Percentiles rank a stretch among this genome's conserved stretches.
Conservation (phyloP, 345 rosid species). For the Moricandia moricandioides region DNA sequence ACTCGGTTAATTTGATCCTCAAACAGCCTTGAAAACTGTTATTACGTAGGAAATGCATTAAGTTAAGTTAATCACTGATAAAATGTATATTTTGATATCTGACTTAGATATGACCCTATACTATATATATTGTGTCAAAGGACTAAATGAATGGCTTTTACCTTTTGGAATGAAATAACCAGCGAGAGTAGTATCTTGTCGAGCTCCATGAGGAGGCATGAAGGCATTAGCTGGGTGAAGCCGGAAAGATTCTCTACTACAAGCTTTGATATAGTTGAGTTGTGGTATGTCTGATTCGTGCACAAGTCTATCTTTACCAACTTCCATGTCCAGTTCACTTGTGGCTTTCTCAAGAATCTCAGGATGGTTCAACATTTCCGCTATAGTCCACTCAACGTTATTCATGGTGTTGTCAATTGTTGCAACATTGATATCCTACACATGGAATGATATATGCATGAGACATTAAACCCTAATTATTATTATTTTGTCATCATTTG, state of each 20-base stretch:
- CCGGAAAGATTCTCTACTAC: slow-evolving; percentile 46
- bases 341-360: slow-evolving; percentile 30
- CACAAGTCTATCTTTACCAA: slow-evolving; percentile 46
- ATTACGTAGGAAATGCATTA: too few species aligned
- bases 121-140: too few species aligned
- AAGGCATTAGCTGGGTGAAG: slow-evolving; percentile 40
- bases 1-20: too few species aligned
- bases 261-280: slow-evolving; percentile 47
- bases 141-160: too few species aligned
- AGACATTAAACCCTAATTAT: not conserved
- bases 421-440: slow-evolving; percentile 9
- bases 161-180: slow-evolving; percentile 36
- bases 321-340: slow-evolving; percentile 44
- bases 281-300: slow-evolving; percentile 48
- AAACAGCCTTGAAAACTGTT: too few species aligned
- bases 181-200: slow-evolving; percentile 31
- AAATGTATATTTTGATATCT: too few species aligned
- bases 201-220: slow-evolving; percentile 40
- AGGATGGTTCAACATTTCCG: slow-evolving; percentile 45
- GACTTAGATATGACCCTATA: too few species aligned
- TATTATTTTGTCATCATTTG: not conserved
- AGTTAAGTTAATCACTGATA: too few species aligned
- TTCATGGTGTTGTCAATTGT: slow-evolving; percentile 43
- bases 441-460: slow-evolving; percentile 4
- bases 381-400: slow-evolving; percentile 48